Percentiles rank a stretch among this genome's conserved stretches.
phyloP scores from a whole-genome alignment of 1,284 basidiomycete species.

The Tilletia walkeri region DNA sequence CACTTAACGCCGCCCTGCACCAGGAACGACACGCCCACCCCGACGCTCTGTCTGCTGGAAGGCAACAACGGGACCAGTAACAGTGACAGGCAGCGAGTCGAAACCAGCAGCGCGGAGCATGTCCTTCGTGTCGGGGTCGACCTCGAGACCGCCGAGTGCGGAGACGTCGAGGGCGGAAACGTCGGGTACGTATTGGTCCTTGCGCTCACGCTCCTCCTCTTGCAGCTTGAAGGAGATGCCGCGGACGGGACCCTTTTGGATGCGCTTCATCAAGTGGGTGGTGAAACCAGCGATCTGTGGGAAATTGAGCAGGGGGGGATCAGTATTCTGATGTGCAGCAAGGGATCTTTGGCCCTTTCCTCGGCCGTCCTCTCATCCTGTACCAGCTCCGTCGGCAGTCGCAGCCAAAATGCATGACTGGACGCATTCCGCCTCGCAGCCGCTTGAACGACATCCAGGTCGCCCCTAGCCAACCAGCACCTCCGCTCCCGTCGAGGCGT shows the following conservation, averaged over 20 bases:
- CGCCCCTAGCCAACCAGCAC: no score
- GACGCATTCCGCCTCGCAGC: no score
- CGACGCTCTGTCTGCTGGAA: constrained; percentile 52
- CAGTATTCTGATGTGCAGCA: not conserved
- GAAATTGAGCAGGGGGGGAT: no score
- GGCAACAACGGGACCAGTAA: constrained; percentile 51
- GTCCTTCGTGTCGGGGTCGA: constrained; percentile 56
- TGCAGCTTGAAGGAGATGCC: constrained; percentile 99
- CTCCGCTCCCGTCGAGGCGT: no score
- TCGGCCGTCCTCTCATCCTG: no score
- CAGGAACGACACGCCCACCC: constrained; percentile 49
- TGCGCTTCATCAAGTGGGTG: constrained; percentile 99
- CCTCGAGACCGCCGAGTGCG: constrained; percentile 50
- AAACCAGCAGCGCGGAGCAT: constrained; percentile 53
- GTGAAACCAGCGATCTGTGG: constrained; percentile 86
- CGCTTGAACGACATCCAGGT: no score
- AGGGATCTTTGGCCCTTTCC: not conserved
- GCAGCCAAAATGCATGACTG: no score
- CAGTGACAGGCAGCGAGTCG: constrained; percentile 53
- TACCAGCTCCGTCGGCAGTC: no score
- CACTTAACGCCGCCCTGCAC: constrained; percentile 45
- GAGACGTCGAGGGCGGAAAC: constrained; percentile 55
- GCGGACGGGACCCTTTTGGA: constrained; percentile 97
- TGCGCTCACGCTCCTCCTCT: constrained; percentile 98
- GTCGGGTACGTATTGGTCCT: constrained; percentile 60